These are phyloP conservation scores for Marchantia polymorpha DNA, from an alignment of 225 moss, liverwort and hornwort genomes.

Conservation along the genomic window DNA sequence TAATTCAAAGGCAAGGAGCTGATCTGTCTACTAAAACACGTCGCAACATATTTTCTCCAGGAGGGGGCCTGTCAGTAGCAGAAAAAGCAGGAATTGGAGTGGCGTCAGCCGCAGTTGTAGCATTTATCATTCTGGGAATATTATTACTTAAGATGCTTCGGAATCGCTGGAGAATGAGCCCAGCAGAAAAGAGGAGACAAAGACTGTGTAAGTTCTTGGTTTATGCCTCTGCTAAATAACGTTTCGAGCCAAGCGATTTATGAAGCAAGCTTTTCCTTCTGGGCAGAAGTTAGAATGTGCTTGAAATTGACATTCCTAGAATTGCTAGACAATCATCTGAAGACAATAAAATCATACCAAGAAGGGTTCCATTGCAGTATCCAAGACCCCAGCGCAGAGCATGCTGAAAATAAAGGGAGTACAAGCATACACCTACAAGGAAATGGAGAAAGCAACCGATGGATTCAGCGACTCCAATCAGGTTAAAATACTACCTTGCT, in stretches of 20 bases:
- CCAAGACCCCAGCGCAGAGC: conserved; percentile 13
- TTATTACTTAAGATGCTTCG: not conserved
- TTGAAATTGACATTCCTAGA: too few species aligned
- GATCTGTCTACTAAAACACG: not conserved
- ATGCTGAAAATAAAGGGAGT: conserved; percentile 52
- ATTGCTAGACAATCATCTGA: too few species aligned
- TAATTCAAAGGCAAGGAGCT: not conserved
- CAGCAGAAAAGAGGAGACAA: conserved; percentile 27
- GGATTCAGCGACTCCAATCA: conserved; percentile 51
- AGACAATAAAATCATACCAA: too few species aligned
- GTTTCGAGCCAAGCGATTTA: too few species aligned
- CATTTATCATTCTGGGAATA: conserved; percentile 2
- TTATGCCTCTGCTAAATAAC: not conserved
- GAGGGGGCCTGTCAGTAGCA: conserved; percentile 4
- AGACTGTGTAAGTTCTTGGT: conserved; percentile 27
- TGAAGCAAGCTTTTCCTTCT: too few species aligned
- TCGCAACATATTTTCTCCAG: conserved; percentile 15
- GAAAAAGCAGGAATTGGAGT: conserved; percentile 31
- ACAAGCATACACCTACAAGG: conserved; percentile 50
- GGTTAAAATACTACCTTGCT: conserved; percentile 31
- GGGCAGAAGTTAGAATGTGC: too few species aligned
- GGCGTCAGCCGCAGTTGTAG: not conserved
- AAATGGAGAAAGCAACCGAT: conserved; percentile 64
- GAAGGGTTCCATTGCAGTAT: conserved; percentile 1
- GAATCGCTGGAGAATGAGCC: conserved; percentile 8